Evolutionary conservation across 305 asterid genomes (phyloP).

Genomic region (Andrographis paniculata): DNA sequence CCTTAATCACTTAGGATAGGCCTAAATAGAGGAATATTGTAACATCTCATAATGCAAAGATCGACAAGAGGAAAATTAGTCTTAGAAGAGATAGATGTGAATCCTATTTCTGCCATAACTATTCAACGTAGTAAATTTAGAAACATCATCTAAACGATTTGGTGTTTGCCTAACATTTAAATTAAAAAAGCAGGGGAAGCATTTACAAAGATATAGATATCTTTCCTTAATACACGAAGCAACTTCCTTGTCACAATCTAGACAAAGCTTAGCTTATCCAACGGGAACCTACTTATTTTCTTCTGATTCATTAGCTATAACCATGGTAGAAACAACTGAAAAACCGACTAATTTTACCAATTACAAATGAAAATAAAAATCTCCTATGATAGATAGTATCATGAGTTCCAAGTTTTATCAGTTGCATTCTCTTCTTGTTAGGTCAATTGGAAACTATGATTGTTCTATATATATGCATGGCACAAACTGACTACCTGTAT

Average conservation of each 20-base stretch:
- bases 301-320: background rate
- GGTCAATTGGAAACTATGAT: conserved; percentile 3
- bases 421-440: conserved; percentile 7
- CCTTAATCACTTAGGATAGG: too few species aligned
- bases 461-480: conserved; percentile 11
- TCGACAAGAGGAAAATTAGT: too few species aligned
- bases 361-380: background rate
- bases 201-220: background rate
- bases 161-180: background rate
- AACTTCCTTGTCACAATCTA: conserved; percentile 1
- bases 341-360: background rate
- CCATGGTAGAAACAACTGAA: background rate
- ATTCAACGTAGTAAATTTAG: too few species aligned
- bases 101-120: too few species aligned
- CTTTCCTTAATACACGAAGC: background rate
- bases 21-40: too few species aligned
- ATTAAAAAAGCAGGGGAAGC: background rate
- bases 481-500: conserved; percentile 14
- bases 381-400: background rate
- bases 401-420: background rate
- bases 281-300: background rate
- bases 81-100: too few species aligned
- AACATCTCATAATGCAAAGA: too few species aligned
- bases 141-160: too few species aligned
- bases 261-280: background rate